Evolutionary conservation across 257 asterid species (phyloP).

Genomic region (Salvia miltiorrhiza): DNA sequence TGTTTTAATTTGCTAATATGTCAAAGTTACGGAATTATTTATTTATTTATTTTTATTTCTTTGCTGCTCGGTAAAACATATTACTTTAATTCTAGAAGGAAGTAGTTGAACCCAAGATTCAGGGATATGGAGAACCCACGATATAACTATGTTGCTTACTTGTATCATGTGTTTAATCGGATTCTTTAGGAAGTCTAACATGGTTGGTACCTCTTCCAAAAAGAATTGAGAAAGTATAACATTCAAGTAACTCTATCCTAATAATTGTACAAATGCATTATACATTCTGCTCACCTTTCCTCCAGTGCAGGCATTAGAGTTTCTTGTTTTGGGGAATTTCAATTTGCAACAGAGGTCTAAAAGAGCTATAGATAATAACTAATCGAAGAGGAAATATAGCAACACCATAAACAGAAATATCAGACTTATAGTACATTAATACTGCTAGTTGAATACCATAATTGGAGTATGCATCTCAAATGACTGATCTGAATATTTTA

Average conservation of each 20-base stretch:
- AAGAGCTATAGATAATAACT: no score
- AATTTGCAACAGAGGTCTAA: neutral
- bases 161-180: neutral
- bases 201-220: neutral
- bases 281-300: neutral
- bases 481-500: neutral
- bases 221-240: neutral
- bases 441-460: neutral
- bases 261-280: neutral
- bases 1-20: slow-evolving; percentile 5
- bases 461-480: no score
- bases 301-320: neutral
- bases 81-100: neutral
- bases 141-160: neutral
- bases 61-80: neutral
- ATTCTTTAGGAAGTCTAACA: neutral
- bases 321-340: neutral
- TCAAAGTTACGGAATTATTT: neutral
- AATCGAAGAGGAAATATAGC: neutral
- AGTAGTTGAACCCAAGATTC: neutral
- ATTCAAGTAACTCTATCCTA: neutral
- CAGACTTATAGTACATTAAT: neutral
- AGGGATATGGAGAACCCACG: neutral
- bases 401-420: neutral
- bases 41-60: neutral